These are phyloP conservation scores for Phytopythium sindhum DNA, from an alignment of 352 stramenopile genomes.

Conservation along the genomic window DNA sequence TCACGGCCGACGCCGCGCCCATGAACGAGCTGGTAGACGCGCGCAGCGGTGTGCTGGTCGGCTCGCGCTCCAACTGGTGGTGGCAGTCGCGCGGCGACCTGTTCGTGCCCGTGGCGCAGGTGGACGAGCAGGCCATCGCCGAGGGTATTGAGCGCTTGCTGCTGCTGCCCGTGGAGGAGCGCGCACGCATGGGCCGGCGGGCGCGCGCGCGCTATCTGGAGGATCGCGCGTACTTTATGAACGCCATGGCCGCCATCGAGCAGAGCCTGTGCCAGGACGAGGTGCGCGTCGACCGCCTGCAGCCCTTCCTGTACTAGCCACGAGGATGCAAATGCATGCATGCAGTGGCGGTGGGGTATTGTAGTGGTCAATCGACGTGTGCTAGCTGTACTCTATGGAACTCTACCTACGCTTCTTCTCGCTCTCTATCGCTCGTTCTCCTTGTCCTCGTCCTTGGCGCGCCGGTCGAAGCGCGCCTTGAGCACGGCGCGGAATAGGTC, in stretches of 20 bases:
- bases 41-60: constrained; percentile 66
- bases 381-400: constrained; percentile 1
- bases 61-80: constrained; percentile 54
- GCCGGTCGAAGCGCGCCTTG: constrained; percentile 24
- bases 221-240: constrained; percentile 76
- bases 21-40: constrained; percentile 87
- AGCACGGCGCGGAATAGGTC: constrained; percentile 65
- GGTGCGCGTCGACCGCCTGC: constrained; percentile 70
- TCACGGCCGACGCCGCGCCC: constrained; percentile 74
- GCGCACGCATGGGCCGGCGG: constrained; percentile 65
- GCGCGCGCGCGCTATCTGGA: constrained; percentile 71
- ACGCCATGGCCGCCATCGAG: constrained; percentile 76
- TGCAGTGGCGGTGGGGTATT: no score
- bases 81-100: constrained; percentile 82
- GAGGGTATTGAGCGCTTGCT: constrained; percentile 63
- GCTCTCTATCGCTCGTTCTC: constrained; percentile 7
- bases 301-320: constrained; percentile 70
- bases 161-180: constrained; percentile 66
- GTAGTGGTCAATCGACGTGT: not conserved
- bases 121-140: constrained; percentile 63
- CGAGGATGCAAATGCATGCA: no score
- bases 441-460: not conserved
- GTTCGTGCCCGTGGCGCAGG: constrained; percentile 75
- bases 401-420: constrained; percentile 3
- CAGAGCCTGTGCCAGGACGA: constrained; percentile 77